Evolutionary conservation across 768 basidiomycete genomes (phyloP).

Genomic region (Pisolithus tinctorius): DNA sequence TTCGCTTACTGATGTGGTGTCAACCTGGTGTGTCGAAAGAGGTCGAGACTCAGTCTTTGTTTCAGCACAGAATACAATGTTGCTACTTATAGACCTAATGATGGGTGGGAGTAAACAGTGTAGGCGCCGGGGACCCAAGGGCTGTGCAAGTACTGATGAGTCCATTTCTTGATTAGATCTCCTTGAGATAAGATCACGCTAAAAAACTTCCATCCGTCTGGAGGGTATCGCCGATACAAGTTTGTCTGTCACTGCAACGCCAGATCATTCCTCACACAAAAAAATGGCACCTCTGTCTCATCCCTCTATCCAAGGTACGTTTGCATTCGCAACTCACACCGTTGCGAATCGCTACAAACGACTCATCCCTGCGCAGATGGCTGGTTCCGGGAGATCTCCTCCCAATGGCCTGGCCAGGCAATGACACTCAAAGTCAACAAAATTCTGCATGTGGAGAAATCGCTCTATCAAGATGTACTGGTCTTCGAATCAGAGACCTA

Average conservation of each 20-base stretch:
- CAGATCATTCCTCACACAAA: constrained; percentile 1
- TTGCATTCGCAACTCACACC: too few species aligned
- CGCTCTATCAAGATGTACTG: constrained; percentile 92
- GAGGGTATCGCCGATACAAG: too few species aligned
- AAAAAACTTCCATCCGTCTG: not conserved
- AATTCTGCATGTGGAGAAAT: constrained; percentile 91
- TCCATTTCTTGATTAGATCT: not conserved
- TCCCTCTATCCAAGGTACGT: constrained; percentile 46
- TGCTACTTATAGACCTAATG: too few species aligned
- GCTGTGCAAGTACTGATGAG: not conserved
- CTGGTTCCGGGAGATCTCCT: constrained; percentile 93
- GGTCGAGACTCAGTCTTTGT: too few species aligned
- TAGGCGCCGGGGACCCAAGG: too few species aligned
- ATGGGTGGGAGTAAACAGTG: too few species aligned
- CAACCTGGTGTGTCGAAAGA: too few species aligned
- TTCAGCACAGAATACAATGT: too few species aligned
- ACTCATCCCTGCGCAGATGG: constrained; percentile 50
- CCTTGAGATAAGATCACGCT: not conserved
- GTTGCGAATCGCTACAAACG: not conserved
- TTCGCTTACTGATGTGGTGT: too few species aligned
- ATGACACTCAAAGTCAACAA: constrained; percentile 96
- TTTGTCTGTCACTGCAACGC: not conserved
- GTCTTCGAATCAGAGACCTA: constrained; percentile 95
- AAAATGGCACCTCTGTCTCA: constrained; percentile 53
- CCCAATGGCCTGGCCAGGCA: constrained; percentile 97